Conservation (phyloP, 768 basidiomycete genomes). For the Cystofilobasidium bisporidii region DNA sequence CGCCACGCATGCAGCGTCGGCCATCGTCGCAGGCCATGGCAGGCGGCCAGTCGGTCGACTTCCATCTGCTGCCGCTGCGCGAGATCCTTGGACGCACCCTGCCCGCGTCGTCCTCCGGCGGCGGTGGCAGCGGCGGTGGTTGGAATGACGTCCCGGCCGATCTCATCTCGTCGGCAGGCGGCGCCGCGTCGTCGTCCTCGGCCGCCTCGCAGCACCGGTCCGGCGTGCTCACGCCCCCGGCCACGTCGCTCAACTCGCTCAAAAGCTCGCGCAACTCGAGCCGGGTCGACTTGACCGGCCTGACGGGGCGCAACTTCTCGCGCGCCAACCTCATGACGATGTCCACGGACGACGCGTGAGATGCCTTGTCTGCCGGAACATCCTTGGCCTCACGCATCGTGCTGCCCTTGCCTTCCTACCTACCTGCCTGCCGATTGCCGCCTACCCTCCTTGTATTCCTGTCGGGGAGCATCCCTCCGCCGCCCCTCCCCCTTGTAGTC, state of each 20-base stretch:
- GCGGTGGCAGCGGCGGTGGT: neutral
- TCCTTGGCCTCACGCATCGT: too few species aligned
- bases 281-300: slow-evolving; percentile 12
- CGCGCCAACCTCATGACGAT: neutral
- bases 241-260: slow-evolving; percentile 2
- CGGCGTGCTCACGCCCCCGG: neutral
- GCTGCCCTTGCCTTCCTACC: too few species aligned
- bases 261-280: neutral
- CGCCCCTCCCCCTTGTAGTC: too few species aligned
- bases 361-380: too few species aligned
- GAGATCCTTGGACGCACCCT: slow-evolving; percentile 18
- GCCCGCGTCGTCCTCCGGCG: neutral
- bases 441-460: too few species aligned
- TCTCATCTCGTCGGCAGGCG: slow-evolving; percentile 1
- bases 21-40: neutral
- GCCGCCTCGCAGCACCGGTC: neutral
- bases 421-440: too few species aligned
- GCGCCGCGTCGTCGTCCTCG: neutral
- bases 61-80: slow-evolving; percentile 21
- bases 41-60: slow-evolving; percentile 18
- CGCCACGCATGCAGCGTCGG: neutral
- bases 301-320: slow-evolving; percentile 14
- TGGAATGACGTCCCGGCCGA: slow-evolving; percentile 24
- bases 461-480: too few species aligned
- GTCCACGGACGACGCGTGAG: neutral